phyloP scores from a whole-genome alignment of 2,329 filamentous ascomycete genomes.

The Epichloe glyceriae region DNA sequence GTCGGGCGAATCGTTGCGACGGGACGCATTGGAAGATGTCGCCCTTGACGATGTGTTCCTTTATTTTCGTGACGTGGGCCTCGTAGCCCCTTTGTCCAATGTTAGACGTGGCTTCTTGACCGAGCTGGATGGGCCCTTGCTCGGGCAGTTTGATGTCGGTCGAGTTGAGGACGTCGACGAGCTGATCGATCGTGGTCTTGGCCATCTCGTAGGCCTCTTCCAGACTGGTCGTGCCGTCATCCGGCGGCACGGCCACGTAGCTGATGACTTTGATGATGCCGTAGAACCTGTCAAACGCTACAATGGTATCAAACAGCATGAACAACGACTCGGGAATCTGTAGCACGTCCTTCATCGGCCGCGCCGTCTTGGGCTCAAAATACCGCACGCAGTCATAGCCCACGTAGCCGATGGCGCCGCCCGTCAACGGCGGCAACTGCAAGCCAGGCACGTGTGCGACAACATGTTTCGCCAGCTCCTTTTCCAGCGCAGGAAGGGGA shows the following conservation, averaged over 20 bases:
- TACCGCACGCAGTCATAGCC: constrained; percentile 96
- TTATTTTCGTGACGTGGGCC: constrained; percentile 70
- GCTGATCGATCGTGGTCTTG: constrained; percentile 46
- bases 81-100: constrained; percentile 84
- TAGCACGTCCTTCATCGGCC: constrained; percentile 77
- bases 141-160: constrained; percentile 65
- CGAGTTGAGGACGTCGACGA: constrained; percentile 59
- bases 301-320: constrained; percentile 90
- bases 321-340: constrained; percentile 88
- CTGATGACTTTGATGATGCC: constrained; percentile 89
- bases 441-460: constrained; percentile 76
- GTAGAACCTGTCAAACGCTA: constrained; percentile 91
- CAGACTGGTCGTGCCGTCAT: constrained; percentile 34
- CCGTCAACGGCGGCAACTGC: constrained; percentile 72
- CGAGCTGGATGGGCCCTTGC: constrained; percentile 58
- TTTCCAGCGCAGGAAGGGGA: constrained; percentile 70
- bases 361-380: constrained; percentile 92
- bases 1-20: constrained; percentile 81
- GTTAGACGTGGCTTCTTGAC: constrained; percentile 80
- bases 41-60: constrained; percentile 79
- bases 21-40: constrained; percentile 98
- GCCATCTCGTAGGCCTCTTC: constrained; percentile 54
- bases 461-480: constrained; percentile 64
- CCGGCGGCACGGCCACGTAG: constrained; percentile 64
- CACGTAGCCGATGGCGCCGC: constrained; percentile 90